Evolutionary conservation across 345 rosid species (phyloP).

Genomic region (Sonneratia caseolaris): DNA sequence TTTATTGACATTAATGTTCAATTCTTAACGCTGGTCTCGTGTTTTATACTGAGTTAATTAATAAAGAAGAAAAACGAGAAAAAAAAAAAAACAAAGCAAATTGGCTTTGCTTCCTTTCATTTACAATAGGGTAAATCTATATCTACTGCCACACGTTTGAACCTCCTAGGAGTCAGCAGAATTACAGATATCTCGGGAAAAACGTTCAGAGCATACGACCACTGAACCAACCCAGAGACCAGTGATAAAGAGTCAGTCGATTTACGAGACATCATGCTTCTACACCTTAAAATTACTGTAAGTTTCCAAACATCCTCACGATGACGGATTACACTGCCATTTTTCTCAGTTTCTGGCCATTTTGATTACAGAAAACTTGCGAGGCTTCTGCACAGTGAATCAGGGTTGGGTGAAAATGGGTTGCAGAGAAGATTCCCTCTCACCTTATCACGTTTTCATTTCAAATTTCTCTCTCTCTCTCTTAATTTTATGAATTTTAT

Average conservation of each 20-base stretch:
- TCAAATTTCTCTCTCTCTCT: constrained; percentile 9
- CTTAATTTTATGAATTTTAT: constrained; percentile 3
- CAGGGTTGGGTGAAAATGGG: constrained; percentile 6
- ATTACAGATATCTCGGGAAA: constrained; percentile 1
- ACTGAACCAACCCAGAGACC: no score
- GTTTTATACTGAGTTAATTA: background rate
- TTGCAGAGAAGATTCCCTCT: constrained; percentile 26
- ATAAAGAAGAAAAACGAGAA: background rate
- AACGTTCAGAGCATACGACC: background rate
- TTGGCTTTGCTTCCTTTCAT: background rate
- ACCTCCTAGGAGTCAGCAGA: constrained; percentile 13
- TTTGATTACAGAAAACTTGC: background rate
- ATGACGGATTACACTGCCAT: background rate
- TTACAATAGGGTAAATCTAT: background rate
- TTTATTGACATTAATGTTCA: background rate
- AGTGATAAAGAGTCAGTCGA: no score
- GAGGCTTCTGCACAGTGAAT: constrained; percentile 9
- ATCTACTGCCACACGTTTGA: constrained; percentile 17
- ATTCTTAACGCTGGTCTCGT: background rate
- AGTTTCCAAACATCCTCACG: background rate
- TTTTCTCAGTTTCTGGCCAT: background rate
- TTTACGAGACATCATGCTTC: no score
- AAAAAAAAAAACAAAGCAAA: background rate
- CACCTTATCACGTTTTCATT: constrained; percentile 12
- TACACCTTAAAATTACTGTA: no score